Base-by-base conservation (phyloP, 495 filamentous ascomycete genomes). In the Aspergillus carlsbadensis region DNA sequence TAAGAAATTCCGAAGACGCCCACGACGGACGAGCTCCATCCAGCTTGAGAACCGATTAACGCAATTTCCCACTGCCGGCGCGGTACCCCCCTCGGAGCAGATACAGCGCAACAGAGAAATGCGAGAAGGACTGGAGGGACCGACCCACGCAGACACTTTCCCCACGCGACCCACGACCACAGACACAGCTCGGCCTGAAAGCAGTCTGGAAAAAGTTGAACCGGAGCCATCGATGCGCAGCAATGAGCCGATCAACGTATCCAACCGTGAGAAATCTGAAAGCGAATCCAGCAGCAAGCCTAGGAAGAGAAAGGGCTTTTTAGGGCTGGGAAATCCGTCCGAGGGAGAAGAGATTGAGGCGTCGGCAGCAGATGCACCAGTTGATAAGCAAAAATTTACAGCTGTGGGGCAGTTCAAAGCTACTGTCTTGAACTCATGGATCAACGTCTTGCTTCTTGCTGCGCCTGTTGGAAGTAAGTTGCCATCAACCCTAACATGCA, bases 361-460 rank as follows among this genome's bases (percentile, higher is more conserved):
- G 7, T 46, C 55, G 20, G 33, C 40, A 13, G 37, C 29, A 15
- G 20, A 54, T 42, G 39, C 37, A 52, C 35, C 40, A 20, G 14
- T 22, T n/a, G 72, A 78, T 52, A 68, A 66, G 33, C 76, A 80
- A 15, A 80, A 79, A 13, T 91, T 85, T 54, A 92, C 88, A 0
- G 60, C 86, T n/a, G 71, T 71, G 41, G 84, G 86, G 56, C 91
- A 95, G 67, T 59, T 94, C 34, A 80, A 78, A 43, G 81, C 84
- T 10, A 89, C 87, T 0, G 48, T 96, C 5, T 81, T 95, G 60
- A 83, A 84, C 59, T 92, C 88, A 1, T 93, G 88, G 82, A 87
- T 96, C 63, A 96, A 96, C 65, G 58, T 96, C 11, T 70, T 96
- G 13, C 64, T 96, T n/a, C 33, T 96, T 14, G 84, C 86, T 37